Percentiles rank a stretch among this genome's conserved stretches.
These are phyloP conservation scores for Handroanthus guayacan DNA, from an alignment of 257 asterid genomes.

Conservation along the genomic window DNA sequence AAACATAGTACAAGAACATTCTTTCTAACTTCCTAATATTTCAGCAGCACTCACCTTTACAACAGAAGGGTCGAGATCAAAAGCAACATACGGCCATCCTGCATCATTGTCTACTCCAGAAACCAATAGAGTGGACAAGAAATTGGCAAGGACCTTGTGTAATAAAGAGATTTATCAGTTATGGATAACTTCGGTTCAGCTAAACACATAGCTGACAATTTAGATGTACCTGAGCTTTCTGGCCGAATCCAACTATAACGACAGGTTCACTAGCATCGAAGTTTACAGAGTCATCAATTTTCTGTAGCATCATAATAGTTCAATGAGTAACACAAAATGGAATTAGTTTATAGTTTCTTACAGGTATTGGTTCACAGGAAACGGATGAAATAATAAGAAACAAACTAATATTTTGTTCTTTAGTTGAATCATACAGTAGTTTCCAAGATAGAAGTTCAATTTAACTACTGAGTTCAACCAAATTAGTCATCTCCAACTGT, in stretches of 20 bases:
- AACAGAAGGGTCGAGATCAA: constrained; percentile 90
- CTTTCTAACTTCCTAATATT: constrained; percentile 21
- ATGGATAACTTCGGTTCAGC: constrained; percentile 24
- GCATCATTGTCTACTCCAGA: constrained; percentile 70
- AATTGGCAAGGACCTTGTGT: constrained; percentile 91
- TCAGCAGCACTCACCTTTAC: constrained; percentile 70
- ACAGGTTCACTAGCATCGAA: constrained; percentile 87
- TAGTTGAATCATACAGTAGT: constrained; percentile 2
- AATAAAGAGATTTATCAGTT: constrained; percentile 30
- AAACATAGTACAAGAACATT: constrained; percentile 5
- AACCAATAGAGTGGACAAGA: constrained; percentile 85
- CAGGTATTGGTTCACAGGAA: constrained; percentile 9
- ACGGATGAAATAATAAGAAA: background rate
- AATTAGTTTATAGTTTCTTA: constrained; percentile 12
- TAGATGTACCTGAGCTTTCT: constrained; percentile 86
- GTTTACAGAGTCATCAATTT: constrained; percentile 62
- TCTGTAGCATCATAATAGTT: constrained; percentile 53
- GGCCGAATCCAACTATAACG: constrained; percentile 95
- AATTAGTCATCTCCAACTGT: too few species aligned
- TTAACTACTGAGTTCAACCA: too few species aligned
- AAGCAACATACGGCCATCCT: constrained; percentile 88
- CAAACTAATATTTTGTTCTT: background rate
- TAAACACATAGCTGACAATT: background rate
- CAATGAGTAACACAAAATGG: constrained; percentile 35
- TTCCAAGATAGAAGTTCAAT: too few species aligned